These are phyloP conservation scores for Isabelozyma heimii DNA, from an alignment of 805 yeast genomes.

Conservation along the genomic window DNA sequence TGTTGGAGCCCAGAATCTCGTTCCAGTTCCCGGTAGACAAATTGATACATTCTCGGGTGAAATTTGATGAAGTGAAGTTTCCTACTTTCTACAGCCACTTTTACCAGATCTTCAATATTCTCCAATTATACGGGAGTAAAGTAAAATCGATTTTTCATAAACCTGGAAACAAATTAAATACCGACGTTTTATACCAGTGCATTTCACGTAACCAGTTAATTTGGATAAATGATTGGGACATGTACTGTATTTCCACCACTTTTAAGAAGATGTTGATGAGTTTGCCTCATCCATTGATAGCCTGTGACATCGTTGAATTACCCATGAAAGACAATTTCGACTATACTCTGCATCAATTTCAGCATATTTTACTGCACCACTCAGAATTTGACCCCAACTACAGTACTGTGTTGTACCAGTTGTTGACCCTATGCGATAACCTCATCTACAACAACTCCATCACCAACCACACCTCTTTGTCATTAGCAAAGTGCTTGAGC, in stretches of 20 bases:
- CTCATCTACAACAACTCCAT: conserved; percentile 31
- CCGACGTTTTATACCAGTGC: conserved; percentile 47
- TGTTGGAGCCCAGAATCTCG: conserved; percentile 36
- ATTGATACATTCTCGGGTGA: conserved; percentile 19
- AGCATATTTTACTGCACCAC: conserved; percentile 23
- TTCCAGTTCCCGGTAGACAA: conserved; percentile 9
- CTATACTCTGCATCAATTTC: conserved; percentile 39
- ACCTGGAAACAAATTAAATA: conserved; percentile 51
- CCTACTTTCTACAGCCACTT: conserved; percentile 37
- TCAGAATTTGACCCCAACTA: conserved; percentile 15
- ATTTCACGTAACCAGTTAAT: conserved; percentile 53
- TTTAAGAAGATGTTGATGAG: conserved; percentile 48
- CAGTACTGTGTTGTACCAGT: conserved; percentile 39
- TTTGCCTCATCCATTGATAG: conserved; percentile 53
- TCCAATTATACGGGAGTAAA: conserved; percentile 39
- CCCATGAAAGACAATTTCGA: conserved; percentile 53
- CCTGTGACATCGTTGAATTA: conserved; percentile 44
- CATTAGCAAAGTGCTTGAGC: conserved; percentile 47
- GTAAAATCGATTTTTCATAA: conserved; percentile 51
- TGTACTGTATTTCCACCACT: conserved; percentile 47
- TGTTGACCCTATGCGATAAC: conserved; percentile 36
- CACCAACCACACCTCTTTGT: conserved; percentile 43
- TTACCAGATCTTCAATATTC: conserved; percentile 51
- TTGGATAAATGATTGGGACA: conserved; percentile 56
- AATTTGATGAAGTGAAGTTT: conserved; percentile 11